These are phyloP conservation scores for Cardamine occulta DNA, from an alignment of 345 rosid species.

Conservation along the genomic window DNA sequence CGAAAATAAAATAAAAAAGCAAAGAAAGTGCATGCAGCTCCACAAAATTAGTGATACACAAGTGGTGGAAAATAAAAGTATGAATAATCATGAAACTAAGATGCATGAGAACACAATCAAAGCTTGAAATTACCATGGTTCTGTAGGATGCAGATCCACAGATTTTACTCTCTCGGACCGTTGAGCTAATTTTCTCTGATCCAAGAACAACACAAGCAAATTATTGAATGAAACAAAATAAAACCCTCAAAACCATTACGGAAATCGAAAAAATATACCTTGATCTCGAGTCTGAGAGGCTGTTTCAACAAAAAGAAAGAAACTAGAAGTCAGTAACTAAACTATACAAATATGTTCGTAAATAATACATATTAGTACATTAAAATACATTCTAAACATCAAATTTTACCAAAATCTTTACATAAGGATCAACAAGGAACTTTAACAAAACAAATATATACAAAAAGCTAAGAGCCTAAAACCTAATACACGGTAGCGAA, in stretches of 20 bases:
- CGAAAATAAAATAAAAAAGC: not conserved
- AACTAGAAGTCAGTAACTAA: conserved; percentile 29
- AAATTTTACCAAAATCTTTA: not conserved
- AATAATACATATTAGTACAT: too few relatives aligned
- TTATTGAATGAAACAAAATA: conserved; percentile 2
- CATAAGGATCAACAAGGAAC: not conserved
- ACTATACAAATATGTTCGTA: conserved; percentile 15
- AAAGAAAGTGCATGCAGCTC: conserved; percentile 3
- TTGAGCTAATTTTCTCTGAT: conserved; percentile 62
- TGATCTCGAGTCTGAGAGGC: conserved; percentile 56
- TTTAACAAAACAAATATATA: conserved; percentile 11
- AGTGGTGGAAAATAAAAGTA: conserved; percentile 4
- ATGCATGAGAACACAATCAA: not conserved
- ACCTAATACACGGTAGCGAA: not conserved
- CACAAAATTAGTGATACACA: not conserved
- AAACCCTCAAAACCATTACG: not conserved
- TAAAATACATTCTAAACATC: not conserved
- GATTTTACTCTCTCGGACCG: conserved; percentile 73
- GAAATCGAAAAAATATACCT: conserved; percentile 44
- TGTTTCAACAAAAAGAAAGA: conserved; percentile 39
- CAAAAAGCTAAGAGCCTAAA: conserved; percentile 17
- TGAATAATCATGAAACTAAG: not conserved
- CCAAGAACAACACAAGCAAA: conserved; percentile 31
- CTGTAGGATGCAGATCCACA: conserved; percentile 68
- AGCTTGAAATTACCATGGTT: conserved; percentile 62